Evolutionary conservation across 495 filamentous ascomycete species (phyloP).

Genomic region (Rostrohypoxylon terebratum): DNA sequence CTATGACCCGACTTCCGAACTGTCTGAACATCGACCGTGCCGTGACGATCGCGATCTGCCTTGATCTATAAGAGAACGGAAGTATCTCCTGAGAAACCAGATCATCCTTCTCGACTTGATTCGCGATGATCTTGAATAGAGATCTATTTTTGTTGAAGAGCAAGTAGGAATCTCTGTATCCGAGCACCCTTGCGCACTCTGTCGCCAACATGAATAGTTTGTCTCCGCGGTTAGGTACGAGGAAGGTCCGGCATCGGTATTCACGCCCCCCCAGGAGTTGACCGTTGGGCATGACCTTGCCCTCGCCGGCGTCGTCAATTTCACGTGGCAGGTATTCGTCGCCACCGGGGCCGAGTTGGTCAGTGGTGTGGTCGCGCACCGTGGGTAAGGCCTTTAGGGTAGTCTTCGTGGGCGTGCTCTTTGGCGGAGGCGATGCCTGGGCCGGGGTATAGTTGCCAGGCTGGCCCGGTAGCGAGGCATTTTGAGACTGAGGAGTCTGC

Average conservation of each 20-base stretch:
- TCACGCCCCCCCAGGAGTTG: constrained; percentile 83
- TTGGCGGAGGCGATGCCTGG: constrained; percentile 81
- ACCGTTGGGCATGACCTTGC: constrained; percentile 88
- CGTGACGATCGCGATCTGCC: constrained; percentile 98
- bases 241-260: constrained; percentile 93
- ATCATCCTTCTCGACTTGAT: constrained; percentile 95
- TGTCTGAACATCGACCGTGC: constrained; percentile 99
- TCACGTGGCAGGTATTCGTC: constrained; percentile 97
- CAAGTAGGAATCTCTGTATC: constrained; percentile 96
- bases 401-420: constrained; percentile 87
- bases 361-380: constrained; percentile 96
- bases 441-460: constrained; percentile 65
- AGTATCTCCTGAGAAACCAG: constrained; percentile 94
- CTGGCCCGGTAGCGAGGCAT: constrained; percentile 73
- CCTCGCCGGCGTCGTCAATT: constrained; percentile 91
- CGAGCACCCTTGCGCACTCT: constrained; percentile 93
- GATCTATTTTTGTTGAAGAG: constrained; percentile 99
- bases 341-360: constrained; percentile 90
- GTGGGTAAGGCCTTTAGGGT: constrained; percentile 96
- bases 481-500: constrained; percentile 84
- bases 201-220: constrained; percentile 99
- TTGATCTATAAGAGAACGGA: constrained; percentile 96
- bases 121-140: constrained; percentile 97
- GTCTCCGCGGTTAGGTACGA: constrained; percentile 86
- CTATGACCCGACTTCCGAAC: constrained; percentile 95